Evolutionary conservation across 106 monocot genomes (phyloP).

Genomic region (Dendrobium officinale): DNA sequence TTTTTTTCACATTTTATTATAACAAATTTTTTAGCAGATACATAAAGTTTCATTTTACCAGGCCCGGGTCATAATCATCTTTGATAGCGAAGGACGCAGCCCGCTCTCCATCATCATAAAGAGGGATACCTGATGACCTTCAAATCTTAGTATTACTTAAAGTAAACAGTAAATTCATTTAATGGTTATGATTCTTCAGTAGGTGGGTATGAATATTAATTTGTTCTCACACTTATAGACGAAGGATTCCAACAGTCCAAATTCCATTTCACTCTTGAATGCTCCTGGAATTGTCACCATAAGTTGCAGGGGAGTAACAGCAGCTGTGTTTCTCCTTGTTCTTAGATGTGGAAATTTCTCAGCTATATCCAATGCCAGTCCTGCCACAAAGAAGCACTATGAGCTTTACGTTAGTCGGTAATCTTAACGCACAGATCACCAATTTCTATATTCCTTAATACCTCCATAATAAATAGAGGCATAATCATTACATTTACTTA

Average conservation of each 20-base stretch:
- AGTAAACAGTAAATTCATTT: neutral
- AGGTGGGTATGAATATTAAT: neutral
- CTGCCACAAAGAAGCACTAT: neutral
- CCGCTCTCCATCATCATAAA: neutral
- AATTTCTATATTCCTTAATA: too few species aligned
- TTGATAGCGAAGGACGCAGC: neutral
- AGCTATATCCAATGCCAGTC: conserved; percentile 14
- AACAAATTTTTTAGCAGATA: too few species aligned
- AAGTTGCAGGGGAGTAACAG: conserved; percentile 27
- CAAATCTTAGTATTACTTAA: neutral
- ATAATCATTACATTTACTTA: too few species aligned
- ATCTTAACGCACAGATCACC: too few species aligned
- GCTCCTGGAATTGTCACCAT: conserved; percentile 21
- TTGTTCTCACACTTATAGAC: conserved; percentile 17
- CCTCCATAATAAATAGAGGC: too few species aligned
- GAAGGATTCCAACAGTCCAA: conserved; percentile 5
- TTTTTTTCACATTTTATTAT: too few species aligned
- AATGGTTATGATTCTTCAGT: neutral
- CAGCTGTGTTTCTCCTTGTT: neutral
- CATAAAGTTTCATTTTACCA: neutral
- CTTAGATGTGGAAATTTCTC: neutral
- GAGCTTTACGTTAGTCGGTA: too few species aligned
- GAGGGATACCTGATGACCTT: neutral
- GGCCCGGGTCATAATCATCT: neutral
- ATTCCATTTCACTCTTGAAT: conserved; percentile 15